Evolutionary conservation across 768 basidiomycete genomes (phyloP).

Genomic region (Ramaria sp.): DNA sequence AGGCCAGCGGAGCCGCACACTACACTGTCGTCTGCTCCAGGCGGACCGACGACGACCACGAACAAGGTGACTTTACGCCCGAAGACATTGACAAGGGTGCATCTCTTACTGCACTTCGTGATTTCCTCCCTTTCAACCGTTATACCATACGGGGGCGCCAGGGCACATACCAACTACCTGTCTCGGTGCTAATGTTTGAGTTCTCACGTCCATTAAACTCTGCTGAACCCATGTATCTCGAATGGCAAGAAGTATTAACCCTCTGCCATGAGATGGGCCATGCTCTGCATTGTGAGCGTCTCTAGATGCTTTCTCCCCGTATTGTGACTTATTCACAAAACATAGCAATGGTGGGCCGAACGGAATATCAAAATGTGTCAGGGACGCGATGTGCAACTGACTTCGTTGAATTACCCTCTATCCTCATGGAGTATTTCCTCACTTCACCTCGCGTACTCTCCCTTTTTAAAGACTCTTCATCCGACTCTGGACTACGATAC

Average conservation of each 20-base stretch:
- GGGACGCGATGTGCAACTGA: slow-evolving; percentile 98
- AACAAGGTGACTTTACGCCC: slow-evolving; percentile 48
- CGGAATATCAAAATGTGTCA: slow-evolving; percentile 95
- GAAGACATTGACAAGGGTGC: slow-evolving; percentile 28
- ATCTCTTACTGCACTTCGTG: slow-evolving; percentile 32
- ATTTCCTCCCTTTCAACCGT: slow-evolving; percentile 56
- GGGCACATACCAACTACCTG: slow-evolving; percentile 76
- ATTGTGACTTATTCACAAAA: slow-evolving; percentile 1
- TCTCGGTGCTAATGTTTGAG: slow-evolving; percentile 87
- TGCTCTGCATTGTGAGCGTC: slow-evolving; percentile 90
- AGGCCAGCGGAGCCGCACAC: slow-evolving; percentile 88
- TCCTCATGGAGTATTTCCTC: slow-evolving; percentile 97
- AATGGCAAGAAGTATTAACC: slow-evolving; percentile 91
- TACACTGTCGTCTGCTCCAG: slow-evolving; percentile 96
- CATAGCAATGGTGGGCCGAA: slow-evolving; percentile 93
- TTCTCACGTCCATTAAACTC: slow-evolving; percentile 55
- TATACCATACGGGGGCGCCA: slow-evolving; percentile 48
- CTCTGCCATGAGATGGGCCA: slow-evolving; percentile 99
- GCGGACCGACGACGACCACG: slow-evolving; percentile 86
- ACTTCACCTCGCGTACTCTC: slow-evolving; percentile 75
- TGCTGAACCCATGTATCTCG: slow-evolving; percentile 61
- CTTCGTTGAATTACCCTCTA: slow-evolving; percentile 95
- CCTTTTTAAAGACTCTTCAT: slow-evolving; percentile 35
- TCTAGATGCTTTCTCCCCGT: not conserved
- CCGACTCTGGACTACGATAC: slow-evolving; percentile 7